Base-by-base conservation (phyloP, 2,329 filamentous ascomycete genomes). In the Gaeumannomyces sp. region DNA sequence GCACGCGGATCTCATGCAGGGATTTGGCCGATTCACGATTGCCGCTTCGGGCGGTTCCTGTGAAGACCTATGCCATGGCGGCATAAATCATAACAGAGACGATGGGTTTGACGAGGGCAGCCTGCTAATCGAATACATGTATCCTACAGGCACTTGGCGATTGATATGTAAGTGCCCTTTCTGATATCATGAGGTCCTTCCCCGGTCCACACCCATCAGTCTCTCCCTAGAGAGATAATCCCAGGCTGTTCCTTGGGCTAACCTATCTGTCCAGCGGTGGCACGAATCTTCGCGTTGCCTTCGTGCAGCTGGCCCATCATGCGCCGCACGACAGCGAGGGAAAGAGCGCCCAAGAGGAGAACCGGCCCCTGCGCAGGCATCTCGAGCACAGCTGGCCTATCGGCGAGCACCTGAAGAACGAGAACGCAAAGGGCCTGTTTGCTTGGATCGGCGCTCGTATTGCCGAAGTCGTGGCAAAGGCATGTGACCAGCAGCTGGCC, bases 371-470 rank as follows among this genome's bases (percentile, higher is more conserved):
- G 38, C 80, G 80, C 50, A 80, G 87, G 60, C 83, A 84, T 6
- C 76, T 91, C 64, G 90, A 93, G 73, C 88, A 82, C 68, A 85
- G 85, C 64, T 93, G 90, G 89, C 85, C 89, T 10, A 93, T 93
- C 70, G 84, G 83, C 61, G 86, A 92, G 58, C 85, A 89, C 64
- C 76, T 93, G 67, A 92, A 92, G 72, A 85, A 84, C 74, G 86
- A 92, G 69, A 88, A 93, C 68, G 86, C 89, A 1, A 87, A 92
- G 65, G 86, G 88, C 65, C 78, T 94, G 2, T 95, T 95, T 74
- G 77, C 82, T n/a, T 95, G 91, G 91, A 91, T 95, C 69, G 91
- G 91, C 31, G 80, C 84, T 70, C 90, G 89, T 71, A 91, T 95
- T 69, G 89, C 89, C 19, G 81, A 89, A 66, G 89, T 93, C 4